Evolutionary conservation across 495 filamentous ascomycete genomes (phyloP).

Genomic region (Talaromyces liani): DNA sequence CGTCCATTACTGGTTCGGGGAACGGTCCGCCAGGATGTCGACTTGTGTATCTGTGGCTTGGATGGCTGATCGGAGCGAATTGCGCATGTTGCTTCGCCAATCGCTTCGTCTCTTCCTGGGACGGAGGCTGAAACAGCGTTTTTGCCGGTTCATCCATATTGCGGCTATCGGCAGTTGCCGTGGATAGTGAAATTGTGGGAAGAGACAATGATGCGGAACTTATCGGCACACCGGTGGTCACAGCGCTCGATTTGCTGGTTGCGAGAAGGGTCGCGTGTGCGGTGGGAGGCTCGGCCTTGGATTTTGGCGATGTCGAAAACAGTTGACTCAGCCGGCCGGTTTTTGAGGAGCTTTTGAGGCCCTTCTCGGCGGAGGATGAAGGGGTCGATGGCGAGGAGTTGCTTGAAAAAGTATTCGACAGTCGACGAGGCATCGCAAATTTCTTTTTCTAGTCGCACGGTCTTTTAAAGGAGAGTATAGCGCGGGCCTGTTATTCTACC

Average conservation of each 20-base stretch:
- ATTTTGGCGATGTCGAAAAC: constrained; percentile 52
- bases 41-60: constrained; percentile 79
- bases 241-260: constrained; percentile 48
- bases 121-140: constrained; percentile 84
- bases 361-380: constrained; percentile 41
- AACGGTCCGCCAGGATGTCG: constrained; percentile 71
- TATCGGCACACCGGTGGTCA: constrained; percentile 51
- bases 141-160: constrained; percentile 66
- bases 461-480: neutral
- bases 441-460: neutral
- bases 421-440: constrained; percentile 49
- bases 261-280: constrained; percentile 53
- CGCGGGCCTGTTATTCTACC: neutral
- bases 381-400: constrained; percentile 36
- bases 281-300: constrained; percentile 39
- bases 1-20: constrained; percentile 80
- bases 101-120: constrained; percentile 68
- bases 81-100: constrained; percentile 78
- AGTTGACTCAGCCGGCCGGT: constrained; percentile 53
- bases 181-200: constrained; percentile 88
- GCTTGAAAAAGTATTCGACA: constrained; percentile 38
- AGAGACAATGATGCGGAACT: constrained; percentile 68
- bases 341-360: constrained; percentile 52
- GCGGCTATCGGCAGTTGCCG: constrained; percentile 72
- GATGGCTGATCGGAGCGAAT: constrained; percentile 79